phyloP scores from a whole-genome alignment of 192 early-diverging fungal species.

The Linnemannia zychae region DNA sequence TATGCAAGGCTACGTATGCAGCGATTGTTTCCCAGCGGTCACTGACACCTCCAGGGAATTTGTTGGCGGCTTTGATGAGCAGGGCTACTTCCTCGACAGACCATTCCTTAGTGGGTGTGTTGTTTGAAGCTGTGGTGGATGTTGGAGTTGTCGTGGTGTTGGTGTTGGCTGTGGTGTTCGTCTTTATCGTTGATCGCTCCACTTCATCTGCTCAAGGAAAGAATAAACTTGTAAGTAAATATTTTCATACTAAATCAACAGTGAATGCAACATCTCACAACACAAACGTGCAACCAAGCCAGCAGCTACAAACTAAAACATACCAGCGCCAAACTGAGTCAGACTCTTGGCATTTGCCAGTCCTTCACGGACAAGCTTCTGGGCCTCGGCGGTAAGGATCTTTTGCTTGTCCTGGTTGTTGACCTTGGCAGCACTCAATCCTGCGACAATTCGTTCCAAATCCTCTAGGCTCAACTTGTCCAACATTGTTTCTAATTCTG shows the following conservation, averaged over 20 bases:
- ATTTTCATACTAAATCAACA: neutral
- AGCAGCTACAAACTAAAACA: neutral
- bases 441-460: conserved; percentile 44
- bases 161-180: neutral
- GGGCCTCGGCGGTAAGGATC: conserved; percentile 35
- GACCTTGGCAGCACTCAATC: conserved; percentile 34
- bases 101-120: conserved; percentile 65
- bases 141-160: neutral
- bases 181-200: neutral
- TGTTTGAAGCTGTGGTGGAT: conserved; percentile 3
- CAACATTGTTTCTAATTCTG: conserved; percentile 70
- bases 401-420: conserved; percentile 47
- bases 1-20: conserved; percentile 82
- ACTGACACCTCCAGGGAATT: conserved; percentile 83
- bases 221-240: neutral
- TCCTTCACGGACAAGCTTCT: conserved; percentile 46
- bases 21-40: conserved; percentile 85
- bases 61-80: conserved; percentile 85
- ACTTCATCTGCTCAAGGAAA: conserved; percentile 10
- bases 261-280: too few species aligned
- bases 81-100: conserved; percentile 76
- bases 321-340: conserved; percentile 57
- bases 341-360: conserved; percentile 38
- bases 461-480: conserved; percentile 64
- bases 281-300: neutral